Conservation (phyloP, 331 rosid species). For the Rhamnella rubrinervis region DNA sequence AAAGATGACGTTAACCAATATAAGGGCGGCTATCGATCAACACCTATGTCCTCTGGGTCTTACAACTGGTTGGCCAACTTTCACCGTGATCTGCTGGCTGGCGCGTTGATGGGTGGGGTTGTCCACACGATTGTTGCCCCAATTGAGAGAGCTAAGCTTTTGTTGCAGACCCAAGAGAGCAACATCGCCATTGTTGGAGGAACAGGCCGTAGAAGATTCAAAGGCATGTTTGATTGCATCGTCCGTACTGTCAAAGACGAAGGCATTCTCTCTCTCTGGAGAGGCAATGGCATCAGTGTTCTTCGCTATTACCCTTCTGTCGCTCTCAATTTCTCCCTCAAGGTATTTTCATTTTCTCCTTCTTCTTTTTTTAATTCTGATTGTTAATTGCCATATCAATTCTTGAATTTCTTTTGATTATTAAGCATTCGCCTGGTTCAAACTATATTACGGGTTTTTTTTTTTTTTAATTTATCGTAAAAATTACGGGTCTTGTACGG, state of each 20-base stretch:
- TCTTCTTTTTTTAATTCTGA: neutral
- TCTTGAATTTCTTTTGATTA: neutral
- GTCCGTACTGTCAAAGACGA: slow-evolving; percentile 75
- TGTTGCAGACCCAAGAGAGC: slow-evolving; percentile 96
- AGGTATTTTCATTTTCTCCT: slow-evolving; percentile 41
- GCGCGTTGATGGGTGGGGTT: slow-evolving; percentile 81
- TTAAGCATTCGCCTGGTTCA: neutral
- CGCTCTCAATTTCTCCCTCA: slow-evolving; percentile 96
- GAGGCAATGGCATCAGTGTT: slow-evolving; percentile 97
- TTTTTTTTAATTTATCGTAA: neutral
- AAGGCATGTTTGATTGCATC: slow-evolving; percentile 87
- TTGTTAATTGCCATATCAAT: neutral
- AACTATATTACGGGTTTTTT: neutral
- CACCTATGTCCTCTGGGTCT: slow-evolving; percentile 21
- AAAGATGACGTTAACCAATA: slow-evolving; percentile 53
- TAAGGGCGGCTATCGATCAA: slow-evolving; percentile 17
- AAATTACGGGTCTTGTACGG: neutral
- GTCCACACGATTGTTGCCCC: slow-evolving; percentile 99
- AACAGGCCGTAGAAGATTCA: slow-evolving; percentile 59
- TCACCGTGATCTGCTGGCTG: slow-evolving; percentile 91
- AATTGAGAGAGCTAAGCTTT: slow-evolving; percentile 83
- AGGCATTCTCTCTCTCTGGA: slow-evolving; percentile 87
- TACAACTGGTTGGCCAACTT: slow-evolving; percentile 47
- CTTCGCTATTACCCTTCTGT: slow-evolving; percentile 95
- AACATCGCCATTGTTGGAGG: slow-evolving; percentile 67